Evolutionary conservation across 2,329 filamentous ascomycete species (phyloP), one percentile per base, ranked within the genome.

Genomic region (Cercospora sp.): DNA sequence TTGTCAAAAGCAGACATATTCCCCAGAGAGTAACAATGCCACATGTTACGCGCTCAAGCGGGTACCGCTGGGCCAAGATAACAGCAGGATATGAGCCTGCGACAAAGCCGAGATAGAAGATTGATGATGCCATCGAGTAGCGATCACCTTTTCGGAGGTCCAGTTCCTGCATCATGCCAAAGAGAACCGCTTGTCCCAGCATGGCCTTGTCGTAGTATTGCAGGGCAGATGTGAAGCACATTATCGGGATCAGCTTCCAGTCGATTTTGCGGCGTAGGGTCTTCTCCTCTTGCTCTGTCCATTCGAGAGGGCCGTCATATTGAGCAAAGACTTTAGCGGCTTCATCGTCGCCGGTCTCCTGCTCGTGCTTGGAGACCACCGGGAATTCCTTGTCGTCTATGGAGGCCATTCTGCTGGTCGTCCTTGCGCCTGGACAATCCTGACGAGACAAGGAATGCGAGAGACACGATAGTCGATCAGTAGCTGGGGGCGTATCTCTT

Each of bases 181-280:
- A 83, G 0, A 82, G 73, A 12, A 80, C 81, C 78, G 85, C 85
- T 71, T 86, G 84, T 0, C 81, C 83, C 16, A 87, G 74, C 82
- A 87, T 86, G 2, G 84, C 83, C 72, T 86, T 85, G 69, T 85
- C 83, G 55, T 84, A 84, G 66, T 84, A 85, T 70, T 84, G 82
- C 18, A 85, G 74, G 0, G 77, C 79, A 67, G 83, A 84, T 0
- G 82, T 84, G 6, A 80, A 71, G 65, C 81, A 83, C 0, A 85
- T 77, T 16, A 85, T 78, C 0, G 83, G 81, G 77, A 84, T 79
- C 0, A 85, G 74, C 30, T 77, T 77, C 71, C 78, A 78, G 71
- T 84, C 82, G 40, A 84, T 79, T 66, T 81, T 82, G 26, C 78
- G 77, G 4, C 79, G 73, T 5, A 85, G 71, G 45, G 74, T 80